phyloP scores from a whole-genome alignment of 768 basidiomycete genomes.

The Harrya chromipes region DNA sequence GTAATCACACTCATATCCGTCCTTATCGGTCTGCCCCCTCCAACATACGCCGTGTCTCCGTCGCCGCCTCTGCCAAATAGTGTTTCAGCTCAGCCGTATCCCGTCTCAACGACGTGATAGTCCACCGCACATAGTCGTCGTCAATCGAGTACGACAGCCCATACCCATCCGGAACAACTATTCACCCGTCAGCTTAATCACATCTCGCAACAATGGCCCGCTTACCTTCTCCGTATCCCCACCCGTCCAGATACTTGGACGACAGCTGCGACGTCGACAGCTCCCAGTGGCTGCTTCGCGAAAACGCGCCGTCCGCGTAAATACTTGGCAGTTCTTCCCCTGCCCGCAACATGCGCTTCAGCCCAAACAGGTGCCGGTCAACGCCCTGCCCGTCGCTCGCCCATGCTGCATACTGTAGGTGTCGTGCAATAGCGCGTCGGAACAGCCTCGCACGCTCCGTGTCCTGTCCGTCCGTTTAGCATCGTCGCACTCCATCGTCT shows the following conservation, averaged over 20 bases:
- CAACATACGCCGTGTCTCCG: slow-evolving; percentile 73
- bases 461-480: slow-evolving; percentile 38
- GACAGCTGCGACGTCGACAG: slow-evolving; percentile 88
- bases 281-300: slow-evolving; percentile 83
- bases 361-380: slow-evolving; percentile 91
- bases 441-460: slow-evolving; percentile 62
- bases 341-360: slow-evolving; percentile 75
- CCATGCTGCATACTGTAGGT: slow-evolving; percentile 85
- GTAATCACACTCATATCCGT: slow-evolving; percentile 23
- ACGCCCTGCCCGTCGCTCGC: slow-evolving; percentile 94
- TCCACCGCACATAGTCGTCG: slow-evolving; percentile 83
- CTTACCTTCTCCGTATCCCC: slow-evolving; percentile 95
- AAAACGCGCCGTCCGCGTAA: slow-evolving; percentile 70
- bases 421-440: slow-evolving; percentile 71
- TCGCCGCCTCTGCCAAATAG: slow-evolving; percentile 78
- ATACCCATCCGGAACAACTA: slow-evolving; percentile 89
- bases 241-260: slow-evolving; percentile 80
- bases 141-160: slow-evolving; percentile 91
- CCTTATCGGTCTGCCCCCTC: slow-evolving; percentile 33
- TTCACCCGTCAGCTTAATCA: slow-evolving; percentile 7
- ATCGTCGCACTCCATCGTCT: neutral
- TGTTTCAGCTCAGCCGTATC: slow-evolving; percentile 55
- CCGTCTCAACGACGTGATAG: slow-evolving; percentile 71
- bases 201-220: neutral
- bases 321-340: slow-evolving; percentile 73